Evolutionary conservation across 2,329 filamentous ascomycete species (phyloP), one percentile per base, ranked within the genome.

Genomic region (Colletotrichum sp.): DNA sequence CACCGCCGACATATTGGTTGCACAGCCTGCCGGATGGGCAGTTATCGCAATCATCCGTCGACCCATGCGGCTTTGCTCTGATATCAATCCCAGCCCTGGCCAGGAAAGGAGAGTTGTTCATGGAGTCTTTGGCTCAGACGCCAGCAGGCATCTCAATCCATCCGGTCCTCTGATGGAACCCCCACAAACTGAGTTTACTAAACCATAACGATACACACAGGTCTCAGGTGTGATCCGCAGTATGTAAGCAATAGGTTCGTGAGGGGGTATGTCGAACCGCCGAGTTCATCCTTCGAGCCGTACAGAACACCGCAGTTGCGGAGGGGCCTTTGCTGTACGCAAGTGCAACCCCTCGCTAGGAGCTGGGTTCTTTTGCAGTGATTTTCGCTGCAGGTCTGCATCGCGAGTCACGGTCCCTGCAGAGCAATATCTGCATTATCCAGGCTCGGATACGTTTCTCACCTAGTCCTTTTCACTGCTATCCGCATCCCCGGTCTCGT

Each of bases 371-470:
- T 9, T 21, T 36, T 32, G 8, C 28, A 26, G 55, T 15, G 64
- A 57, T 30, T 30, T 28, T 34, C 16, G 55, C n/a, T 71, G 32
- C 59, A 49, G 24, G 18, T 36, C 32, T 21, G 30, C 28, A 55
- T 44, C 55, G 39, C 69, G 69, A 62, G 62, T 52, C 69, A 72
- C 69, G 36, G 62, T 32, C 69, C 59, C 72, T 74, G 72, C 49
- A 65, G 32, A 18, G 64, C 64, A 67, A 52, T 67, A 67, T 52
- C 64, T 60, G 32, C 52, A 44, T 18, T 28, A 26, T n/a, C 24
- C 55, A 44, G 55, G 26, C 44, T 52, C 44, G 44, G 44, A 52
- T 52, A 52, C 34, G 49, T 32, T 49, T 55, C 67, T 65, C 57
- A 60, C n/a, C 26, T 64, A 66, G 18, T 49, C 8, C 39, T 64